Percentiles rank a stretch among this genome's conserved stretches.
Conservation (phyloP, 2,329 filamentous ascomycete species). For the Orbilia blumenaviensis region DNA sequence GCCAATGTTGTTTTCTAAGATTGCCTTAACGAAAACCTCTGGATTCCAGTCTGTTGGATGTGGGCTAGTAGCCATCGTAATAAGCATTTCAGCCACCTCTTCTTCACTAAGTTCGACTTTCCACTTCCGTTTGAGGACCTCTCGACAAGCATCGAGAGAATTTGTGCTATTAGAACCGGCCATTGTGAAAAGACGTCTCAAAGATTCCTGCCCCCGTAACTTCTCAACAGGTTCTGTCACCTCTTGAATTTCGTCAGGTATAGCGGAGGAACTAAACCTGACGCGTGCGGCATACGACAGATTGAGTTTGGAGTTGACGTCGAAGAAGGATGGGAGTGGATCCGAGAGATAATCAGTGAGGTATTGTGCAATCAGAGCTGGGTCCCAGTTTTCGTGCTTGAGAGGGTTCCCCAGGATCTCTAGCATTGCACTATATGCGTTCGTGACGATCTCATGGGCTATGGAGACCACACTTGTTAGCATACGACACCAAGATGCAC, state of each 20-base stretch:
- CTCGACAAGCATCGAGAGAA: constrained; percentile 75
- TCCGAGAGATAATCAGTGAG: constrained; percentile 87
- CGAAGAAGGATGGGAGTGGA: constrained; percentile 84
- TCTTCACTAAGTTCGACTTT: constrained; percentile 77
- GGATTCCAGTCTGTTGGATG: constrained; percentile 57
- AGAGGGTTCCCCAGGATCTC: constrained; percentile 75
- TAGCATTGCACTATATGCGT: constrained; percentile 79
- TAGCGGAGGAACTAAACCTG: constrained; percentile 55
- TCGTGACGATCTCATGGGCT: constrained; percentile 91
- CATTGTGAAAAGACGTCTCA: constrained; percentile 74
- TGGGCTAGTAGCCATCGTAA: constrained; percentile 61
- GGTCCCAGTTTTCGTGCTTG: constrained; percentile 72
- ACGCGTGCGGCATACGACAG: constrained; percentile 66
- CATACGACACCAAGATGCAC: constrained; percentile 29
- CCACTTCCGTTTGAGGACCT: constrained; percentile 68
- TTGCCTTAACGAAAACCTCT: constrained; percentile 67
- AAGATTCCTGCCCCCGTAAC: constrained; percentile 73
- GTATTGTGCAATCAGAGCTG: constrained; percentile 78
- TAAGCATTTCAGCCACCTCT: constrained; percentile 81
- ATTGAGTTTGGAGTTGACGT: constrained; percentile 75
- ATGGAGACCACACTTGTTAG: background rate
- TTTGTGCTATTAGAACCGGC: constrained; percentile 78
- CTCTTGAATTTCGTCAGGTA: constrained; percentile 56
- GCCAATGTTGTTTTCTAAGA: constrained; percentile 63
- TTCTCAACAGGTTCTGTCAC: constrained; percentile 60